Evolutionary conservation across 148 eudicot species (phyloP).

Genomic region (Vaccinium myrtillus): DNA sequence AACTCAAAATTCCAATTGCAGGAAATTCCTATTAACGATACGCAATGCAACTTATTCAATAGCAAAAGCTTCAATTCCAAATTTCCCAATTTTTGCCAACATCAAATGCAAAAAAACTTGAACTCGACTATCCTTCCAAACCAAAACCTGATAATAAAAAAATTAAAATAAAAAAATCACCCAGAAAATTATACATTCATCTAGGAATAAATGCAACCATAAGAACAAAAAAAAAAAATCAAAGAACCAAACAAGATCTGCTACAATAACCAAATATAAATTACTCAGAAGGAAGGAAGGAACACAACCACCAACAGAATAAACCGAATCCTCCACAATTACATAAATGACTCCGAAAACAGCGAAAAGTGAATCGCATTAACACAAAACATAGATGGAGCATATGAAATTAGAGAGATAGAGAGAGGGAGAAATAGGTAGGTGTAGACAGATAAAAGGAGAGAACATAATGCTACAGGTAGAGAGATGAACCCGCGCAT

Average conservation of each 20-base stretch:
- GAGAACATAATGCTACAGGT: neutral
- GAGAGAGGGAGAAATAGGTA: neutral
- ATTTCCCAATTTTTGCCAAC: neutral
- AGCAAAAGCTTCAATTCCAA: neutral
- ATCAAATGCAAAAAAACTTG: neutral
- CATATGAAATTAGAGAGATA: neutral
- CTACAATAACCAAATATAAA: neutral
- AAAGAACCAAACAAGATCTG: constrained; percentile 1
- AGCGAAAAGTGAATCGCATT: neutral
- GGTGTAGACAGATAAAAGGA: neutral
- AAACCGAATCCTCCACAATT: neutral
- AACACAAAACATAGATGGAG: too few species aligned
- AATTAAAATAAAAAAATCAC: neutral
- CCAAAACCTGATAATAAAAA: neutral
- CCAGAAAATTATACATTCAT: neutral
- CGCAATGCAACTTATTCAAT: neutral
- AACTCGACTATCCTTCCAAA: neutral
- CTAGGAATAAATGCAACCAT: neutral
- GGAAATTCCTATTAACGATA: neutral
- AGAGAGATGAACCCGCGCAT: neutral
- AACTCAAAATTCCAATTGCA: constrained; percentile 5
- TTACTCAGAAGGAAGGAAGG: neutral
- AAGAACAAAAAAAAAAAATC: neutral
- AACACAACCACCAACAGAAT: neutral
- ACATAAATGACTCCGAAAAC: neutral